phyloP scores from a whole-genome alignment of 192 early-diverging fungal genomes.

The Mortierella antarctica region DNA sequence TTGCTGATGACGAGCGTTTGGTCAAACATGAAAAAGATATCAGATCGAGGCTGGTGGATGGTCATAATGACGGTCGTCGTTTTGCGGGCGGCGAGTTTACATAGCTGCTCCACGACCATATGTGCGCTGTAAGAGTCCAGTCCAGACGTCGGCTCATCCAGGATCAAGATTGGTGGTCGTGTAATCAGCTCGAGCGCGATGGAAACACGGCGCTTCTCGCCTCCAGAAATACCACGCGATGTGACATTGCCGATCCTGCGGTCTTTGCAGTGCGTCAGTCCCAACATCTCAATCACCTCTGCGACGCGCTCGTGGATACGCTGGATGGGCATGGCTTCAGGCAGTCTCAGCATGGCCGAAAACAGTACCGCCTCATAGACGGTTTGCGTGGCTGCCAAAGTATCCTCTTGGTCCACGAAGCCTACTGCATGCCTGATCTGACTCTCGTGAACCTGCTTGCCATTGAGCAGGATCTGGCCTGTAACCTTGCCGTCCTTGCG shows the following conservation, averaged over 20 bases:
- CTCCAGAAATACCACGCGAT: constrained; percentile 73
- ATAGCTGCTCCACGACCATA: constrained; percentile 73
- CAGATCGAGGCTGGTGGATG: constrained; percentile 62
- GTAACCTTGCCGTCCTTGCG: constrained; percentile 65
- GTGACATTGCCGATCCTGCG: constrained; percentile 67
- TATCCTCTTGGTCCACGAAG: constrained; percentile 77
- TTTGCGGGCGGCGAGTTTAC: constrained; percentile 56
- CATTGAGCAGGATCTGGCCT: constrained; percentile 65
- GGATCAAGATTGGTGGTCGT: constrained; percentile 77
- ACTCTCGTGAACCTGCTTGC: constrained; percentile 41
- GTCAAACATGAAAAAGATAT: constrained; percentile 61
- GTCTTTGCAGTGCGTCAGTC: constrained; percentile 63
- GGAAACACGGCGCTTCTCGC: constrained; percentile 72
- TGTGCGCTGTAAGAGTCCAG: constrained; percentile 77
- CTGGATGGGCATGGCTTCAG: constrained; percentile 61
- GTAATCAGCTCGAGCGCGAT: constrained; percentile 71
- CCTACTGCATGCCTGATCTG: constrained; percentile 76
- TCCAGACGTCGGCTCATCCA: constrained; percentile 89
- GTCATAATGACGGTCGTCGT: constrained; percentile 61
- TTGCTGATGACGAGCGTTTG: constrained; percentile 50
- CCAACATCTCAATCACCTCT: constrained; percentile 69
- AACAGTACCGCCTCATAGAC: constrained; percentile 84
- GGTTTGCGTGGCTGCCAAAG: constrained; percentile 66
- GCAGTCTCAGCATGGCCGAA: constrained; percentile 78
- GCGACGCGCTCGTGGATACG: constrained; percentile 62